These are phyloP conservation scores for Candida smagusa DNA, from an alignment of 1,139 yeast genomes.

Conservation along the genomic window DNA sequence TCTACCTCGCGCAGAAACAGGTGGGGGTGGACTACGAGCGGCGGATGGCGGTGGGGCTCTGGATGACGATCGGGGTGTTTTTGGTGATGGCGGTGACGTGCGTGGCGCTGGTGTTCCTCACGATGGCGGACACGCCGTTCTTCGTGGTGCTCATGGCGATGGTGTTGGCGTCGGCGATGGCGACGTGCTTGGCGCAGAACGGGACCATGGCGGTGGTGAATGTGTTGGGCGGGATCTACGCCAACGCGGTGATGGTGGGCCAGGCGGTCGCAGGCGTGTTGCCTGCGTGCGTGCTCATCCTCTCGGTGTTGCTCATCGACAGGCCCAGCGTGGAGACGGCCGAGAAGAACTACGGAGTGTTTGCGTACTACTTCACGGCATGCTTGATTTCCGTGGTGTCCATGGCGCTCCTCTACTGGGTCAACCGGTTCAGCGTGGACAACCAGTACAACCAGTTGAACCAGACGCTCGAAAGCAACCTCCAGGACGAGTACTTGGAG, in stretches of 20 bases:
- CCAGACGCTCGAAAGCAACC: constrained; percentile 5
- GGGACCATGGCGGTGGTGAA: constrained; percentile 88
- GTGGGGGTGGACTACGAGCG: constrained; percentile 55
- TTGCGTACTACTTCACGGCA: constrained; percentile 70
- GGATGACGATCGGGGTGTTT: constrained; percentile 55
- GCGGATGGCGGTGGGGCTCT: constrained; percentile 60
- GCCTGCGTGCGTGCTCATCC: constrained; percentile 74
- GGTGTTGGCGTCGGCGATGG: constrained; percentile 58
- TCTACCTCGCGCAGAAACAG: constrained; percentile 68
- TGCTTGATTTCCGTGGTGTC: constrained; percentile 56
- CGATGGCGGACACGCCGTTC: constrained; percentile 37
- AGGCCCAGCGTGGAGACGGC: constrained; percentile 14
- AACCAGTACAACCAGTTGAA: constrained; percentile 13
- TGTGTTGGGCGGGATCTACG: constrained; percentile 71
- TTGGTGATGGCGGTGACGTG: constrained; percentile 49
- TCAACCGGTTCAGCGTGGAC: constrained; percentile 23
- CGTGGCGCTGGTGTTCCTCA: constrained; percentile 37
- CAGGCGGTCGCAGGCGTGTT: constrained; percentile 92
- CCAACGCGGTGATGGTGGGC: constrained; percentile 91
- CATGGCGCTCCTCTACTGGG: constrained; percentile 34
- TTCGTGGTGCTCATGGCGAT: constrained; percentile 52
- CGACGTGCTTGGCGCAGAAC: constrained; percentile 77
- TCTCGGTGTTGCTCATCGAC: constrained; percentile 47
- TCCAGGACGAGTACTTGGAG: constrained; percentile 6
- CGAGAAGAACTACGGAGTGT: constrained; percentile 45